A percentile compares a stretch with the other conserved stretches of the same genome.
phyloP scores from a whole-genome alignment of 768 basidiomycete genomes.

The Mycena haematopus region DNA sequence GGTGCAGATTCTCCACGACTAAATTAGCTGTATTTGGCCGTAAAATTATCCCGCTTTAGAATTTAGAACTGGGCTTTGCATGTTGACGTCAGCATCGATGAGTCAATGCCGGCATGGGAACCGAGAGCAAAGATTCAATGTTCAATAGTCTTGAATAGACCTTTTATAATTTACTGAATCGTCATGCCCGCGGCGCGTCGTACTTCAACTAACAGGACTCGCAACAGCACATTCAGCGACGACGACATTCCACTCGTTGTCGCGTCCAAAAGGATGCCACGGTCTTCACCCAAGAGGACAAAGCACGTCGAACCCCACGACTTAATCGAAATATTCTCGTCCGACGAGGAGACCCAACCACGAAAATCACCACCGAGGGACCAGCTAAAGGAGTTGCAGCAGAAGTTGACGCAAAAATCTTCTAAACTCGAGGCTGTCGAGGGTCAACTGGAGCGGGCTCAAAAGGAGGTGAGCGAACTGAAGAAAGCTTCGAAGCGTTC shows the following conservation, averaged over 20 bases:
- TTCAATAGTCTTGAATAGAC: no score
- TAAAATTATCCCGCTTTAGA: no score
- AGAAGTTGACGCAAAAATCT: slow-evolving; percentile 37
- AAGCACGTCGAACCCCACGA: slow-evolving; percentile 36
- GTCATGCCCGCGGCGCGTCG: slow-evolving; percentile 15
- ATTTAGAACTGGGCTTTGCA: no score
- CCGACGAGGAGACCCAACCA: slow-evolving; percentile 47
- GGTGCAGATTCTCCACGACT: slow-evolving; percentile 17
- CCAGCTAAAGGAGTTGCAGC: slow-evolving; percentile 50
- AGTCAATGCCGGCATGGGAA: background rate
- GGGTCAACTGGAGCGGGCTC: slow-evolving; percentile 30
- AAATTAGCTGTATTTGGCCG: background rate
- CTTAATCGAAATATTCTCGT: slow-evolving; percentile 64
- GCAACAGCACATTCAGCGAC: slow-evolving; percentile 7
- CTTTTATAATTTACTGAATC: background rate
- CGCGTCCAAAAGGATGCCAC: slow-evolving; percentile 20
- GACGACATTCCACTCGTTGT: slow-evolving; percentile 15
- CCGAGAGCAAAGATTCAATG: no score
- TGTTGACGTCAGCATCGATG: background rate
- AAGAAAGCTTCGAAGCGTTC: slow-evolving; percentile 34
- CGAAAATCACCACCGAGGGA: slow-evolving; percentile 37
- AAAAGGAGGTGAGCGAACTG: slow-evolving; percentile 38
- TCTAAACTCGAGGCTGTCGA: slow-evolving; percentile 35
- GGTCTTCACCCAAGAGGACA: slow-evolving; percentile 35
- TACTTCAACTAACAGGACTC: slow-evolving; percentile 7